Evolutionary conservation across 2,329 filamentous ascomycete species (phyloP).

Genomic region (Catunica adiposa): DNA sequence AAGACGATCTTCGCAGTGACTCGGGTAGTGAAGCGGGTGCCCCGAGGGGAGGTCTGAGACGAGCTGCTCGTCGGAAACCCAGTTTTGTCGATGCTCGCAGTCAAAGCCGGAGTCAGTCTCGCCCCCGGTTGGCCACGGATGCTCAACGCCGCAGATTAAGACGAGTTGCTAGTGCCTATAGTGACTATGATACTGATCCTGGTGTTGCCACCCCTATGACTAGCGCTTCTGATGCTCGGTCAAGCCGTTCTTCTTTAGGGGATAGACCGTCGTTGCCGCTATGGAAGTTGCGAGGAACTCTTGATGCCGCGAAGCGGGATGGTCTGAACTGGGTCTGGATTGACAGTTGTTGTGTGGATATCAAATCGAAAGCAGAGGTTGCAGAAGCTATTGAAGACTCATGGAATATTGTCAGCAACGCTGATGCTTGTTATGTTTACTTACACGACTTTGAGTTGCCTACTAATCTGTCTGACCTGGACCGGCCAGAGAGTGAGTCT

Average conservation of each 20-base stretch:
- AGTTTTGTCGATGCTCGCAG: slow-evolving; percentile 1
- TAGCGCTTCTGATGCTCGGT: slow-evolving; percentile 9
- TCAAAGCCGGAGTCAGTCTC: slow-evolving; percentile 3
- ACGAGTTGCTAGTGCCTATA: slow-evolving; percentile 5
- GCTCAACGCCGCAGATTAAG: background rate
- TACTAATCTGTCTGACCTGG: slow-evolving; percentile 9
- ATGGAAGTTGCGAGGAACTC: slow-evolving; percentile 8
- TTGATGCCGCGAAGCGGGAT: slow-evolving; percentile 12
- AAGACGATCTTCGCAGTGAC: background rate
- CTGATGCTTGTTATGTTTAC: slow-evolving; percentile 19
- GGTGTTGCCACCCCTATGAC: slow-evolving; percentile 8
- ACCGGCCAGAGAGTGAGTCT: background rate
- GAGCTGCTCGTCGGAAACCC: background rate
- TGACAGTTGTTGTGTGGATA: slow-evolving; percentile 21
- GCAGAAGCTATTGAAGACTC: slow-evolving; percentile 19
- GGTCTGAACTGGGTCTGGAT: slow-evolving; percentile 19
- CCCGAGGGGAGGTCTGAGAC: background rate
- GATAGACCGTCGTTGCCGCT: slow-evolving; percentile 8
- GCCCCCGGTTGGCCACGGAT: background rate
- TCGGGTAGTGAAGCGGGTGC: background rate
- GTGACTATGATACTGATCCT: slow-evolving; percentile 7
- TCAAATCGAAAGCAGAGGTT: slow-evolving; percentile 18
- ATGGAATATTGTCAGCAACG: slow-evolving; percentile 18
- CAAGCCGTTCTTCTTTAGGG: slow-evolving; percentile 1
- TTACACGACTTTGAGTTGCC: slow-evolving; percentile 16